These are phyloP conservation scores for Mortierella sp. DNA, from an alignment of 371 early-diverging fungal genomes.

Conservation along the genomic window DNA sequence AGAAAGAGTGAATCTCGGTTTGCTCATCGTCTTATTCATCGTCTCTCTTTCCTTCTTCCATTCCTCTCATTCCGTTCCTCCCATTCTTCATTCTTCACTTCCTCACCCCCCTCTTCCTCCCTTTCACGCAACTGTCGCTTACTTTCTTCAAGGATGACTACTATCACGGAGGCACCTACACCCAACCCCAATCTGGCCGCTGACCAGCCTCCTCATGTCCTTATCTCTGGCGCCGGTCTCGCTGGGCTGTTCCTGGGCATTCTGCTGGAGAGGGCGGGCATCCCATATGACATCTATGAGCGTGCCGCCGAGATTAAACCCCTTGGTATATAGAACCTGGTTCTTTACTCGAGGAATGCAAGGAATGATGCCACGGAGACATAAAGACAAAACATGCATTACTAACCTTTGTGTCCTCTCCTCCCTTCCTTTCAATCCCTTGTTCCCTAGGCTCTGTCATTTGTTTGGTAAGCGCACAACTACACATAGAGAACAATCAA, in stretches of 20 bases:
- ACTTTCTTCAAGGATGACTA: neutral
- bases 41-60: neutral
- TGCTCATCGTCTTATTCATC: too few relatives aligned
- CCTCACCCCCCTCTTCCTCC: neutral
- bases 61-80: neutral
- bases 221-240: constrained; percentile 15
- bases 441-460: constrained; percentile 18
- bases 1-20: too few relatives aligned
- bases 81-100: neutral
- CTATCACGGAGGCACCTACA: too few relatives aligned
- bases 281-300: constrained; percentile 25
- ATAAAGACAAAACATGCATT: neutral
- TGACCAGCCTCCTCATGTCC: constrained; percentile 1
- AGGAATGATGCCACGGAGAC: neutral
- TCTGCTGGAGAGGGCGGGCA: constrained; percentile 18
- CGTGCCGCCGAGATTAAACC: constrained; percentile 4
- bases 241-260: constrained; percentile 19
- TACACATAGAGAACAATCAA: too few relatives aligned
- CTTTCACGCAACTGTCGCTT: neutral
- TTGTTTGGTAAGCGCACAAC: neutral
- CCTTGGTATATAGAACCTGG: constrained; percentile 11
- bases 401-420: too few relatives aligned
- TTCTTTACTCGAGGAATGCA: neutral
- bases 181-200: neutral
- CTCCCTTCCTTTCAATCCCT: too few relatives aligned